Percentiles rank a stretch among this genome's conserved stretches.
Evolutionary conservation across 257 asterid species (phyloP).

Genomic region (Oldenlandia corymbosa): DNA sequence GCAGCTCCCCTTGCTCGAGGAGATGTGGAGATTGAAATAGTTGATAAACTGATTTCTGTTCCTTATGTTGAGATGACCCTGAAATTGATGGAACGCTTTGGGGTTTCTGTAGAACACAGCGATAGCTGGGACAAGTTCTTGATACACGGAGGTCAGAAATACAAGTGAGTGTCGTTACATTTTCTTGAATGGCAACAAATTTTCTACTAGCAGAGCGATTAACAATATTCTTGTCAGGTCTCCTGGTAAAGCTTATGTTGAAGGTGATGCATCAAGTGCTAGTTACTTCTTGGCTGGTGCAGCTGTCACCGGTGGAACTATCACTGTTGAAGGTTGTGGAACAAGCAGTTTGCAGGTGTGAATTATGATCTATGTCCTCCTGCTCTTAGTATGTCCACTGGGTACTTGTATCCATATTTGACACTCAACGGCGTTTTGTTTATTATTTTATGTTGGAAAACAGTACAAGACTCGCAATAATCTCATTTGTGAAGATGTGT

Average conservation of each 20-base stretch:
- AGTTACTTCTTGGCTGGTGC: slow-evolving; percentile 99
- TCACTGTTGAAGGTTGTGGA: slow-evolving; percentile 97
- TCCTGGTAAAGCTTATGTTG: slow-evolving; percentile 92
- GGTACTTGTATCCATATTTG: background rate
- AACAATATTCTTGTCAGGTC: slow-evolving; percentile 41
- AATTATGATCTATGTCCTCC: background rate
- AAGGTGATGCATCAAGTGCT: slow-evolving; percentile 99
- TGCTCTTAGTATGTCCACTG: background rate
- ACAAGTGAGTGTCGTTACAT: slow-evolving; percentile 54
- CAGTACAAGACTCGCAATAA: background rate
- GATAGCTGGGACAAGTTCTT: slow-evolving; percentile 82
- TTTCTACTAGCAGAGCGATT: slow-evolving; percentile 6
- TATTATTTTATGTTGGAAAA: background rate
- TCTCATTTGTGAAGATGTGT: slow-evolving; percentile 1
- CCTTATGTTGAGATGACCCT: slow-evolving; percentile 98
- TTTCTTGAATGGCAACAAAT: slow-evolving; percentile 11
- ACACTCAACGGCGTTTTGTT: background rate
- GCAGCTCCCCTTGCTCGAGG: slow-evolving; percentile 92
- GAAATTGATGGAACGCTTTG: slow-evolving; percentile 97
- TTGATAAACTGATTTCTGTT: slow-evolving; percentile 87
- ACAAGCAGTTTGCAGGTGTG: slow-evolving; percentile 95
- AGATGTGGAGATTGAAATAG: slow-evolving; percentile 86
- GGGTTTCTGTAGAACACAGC: slow-evolving; percentile 81
- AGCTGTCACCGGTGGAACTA: slow-evolving; percentile 90
- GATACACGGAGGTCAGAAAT: slow-evolving; percentile 86